phyloP scores from a whole-genome alignment of 495 filamentous ascomycete species.

The Penicillium salamii region DNA sequence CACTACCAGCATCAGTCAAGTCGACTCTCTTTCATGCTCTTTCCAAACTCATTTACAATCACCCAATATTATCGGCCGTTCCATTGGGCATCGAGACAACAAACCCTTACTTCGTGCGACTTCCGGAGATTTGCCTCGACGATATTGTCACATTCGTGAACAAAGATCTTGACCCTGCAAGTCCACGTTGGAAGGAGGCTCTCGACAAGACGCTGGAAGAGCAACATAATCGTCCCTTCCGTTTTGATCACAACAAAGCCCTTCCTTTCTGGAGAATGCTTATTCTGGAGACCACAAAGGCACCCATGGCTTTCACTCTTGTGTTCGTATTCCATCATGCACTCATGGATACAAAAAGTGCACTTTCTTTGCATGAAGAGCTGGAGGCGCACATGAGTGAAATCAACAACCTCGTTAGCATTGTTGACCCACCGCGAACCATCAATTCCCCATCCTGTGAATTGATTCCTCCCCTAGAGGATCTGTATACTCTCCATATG shows the following conservation, averaged over 20 bases:
- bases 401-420: no score
- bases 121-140: not conserved
- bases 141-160: not conserved
- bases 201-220: not conserved
- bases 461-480: not conserved
- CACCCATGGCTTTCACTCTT: not conserved
- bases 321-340: constrained; percentile 9
- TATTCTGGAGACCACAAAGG: constrained; percentile 1
- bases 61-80: constrained; percentile 7
- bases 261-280: constrained; percentile 11
- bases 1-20: not conserved
- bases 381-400: not conserved
- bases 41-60: constrained; percentile 2
- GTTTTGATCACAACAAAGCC: not conserved
- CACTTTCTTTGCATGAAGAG: constrained; percentile 5
- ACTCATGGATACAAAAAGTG: constrained; percentile 5
- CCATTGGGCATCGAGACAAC: constrained; percentile 3
- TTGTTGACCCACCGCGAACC: no score
- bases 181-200: not conserved
- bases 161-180: not conserved
- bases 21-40: constrained; percentile 6
- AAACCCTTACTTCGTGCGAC: constrained; percentile 1
- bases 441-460: not conserved
- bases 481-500: not conserved
- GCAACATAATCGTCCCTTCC: constrained; percentile 5